phyloP scores from a whole-genome alignment of 441 rosid species.

The Mallotus japonicus region DNA sequence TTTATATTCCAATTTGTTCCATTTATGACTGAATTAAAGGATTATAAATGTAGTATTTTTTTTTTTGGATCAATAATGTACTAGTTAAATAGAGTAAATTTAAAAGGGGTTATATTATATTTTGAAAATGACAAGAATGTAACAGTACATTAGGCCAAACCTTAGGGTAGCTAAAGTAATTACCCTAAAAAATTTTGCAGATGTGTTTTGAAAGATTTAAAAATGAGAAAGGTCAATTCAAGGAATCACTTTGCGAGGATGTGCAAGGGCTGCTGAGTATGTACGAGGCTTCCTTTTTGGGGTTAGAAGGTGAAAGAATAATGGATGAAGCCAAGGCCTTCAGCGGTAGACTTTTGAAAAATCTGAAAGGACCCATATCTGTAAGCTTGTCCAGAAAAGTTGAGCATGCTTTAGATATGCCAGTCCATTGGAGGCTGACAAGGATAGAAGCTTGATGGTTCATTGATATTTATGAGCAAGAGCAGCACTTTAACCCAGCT shows the following conservation, averaged over 20 bases:
- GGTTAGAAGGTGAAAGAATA: slow-evolving; percentile 20
- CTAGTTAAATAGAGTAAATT: too few species aligned
- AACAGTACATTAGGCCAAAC: too few species aligned
- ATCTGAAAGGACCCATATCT: not conserved
- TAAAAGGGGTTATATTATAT: too few species aligned
- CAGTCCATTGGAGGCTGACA: slow-evolving; percentile 25
- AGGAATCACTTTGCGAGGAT: slow-evolving; percentile 1
- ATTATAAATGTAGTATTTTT: too few species aligned
- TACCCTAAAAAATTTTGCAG: not conserved
- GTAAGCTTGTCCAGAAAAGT: not conserved
- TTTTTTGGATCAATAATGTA: too few species aligned
- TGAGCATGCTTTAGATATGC: slow-evolving; percentile 27
- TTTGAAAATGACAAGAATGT: too few species aligned
- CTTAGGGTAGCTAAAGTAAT: too few species aligned
- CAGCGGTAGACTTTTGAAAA: not conserved
- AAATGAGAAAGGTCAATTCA: slow-evolving; percentile 14
- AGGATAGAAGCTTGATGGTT: slow-evolving; percentile 29
- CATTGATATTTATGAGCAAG: slow-evolving; percentile 17
- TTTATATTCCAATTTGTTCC: too few species aligned
- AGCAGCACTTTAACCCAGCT: slow-evolving; percentile 4
- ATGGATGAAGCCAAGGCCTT: slow-evolving; percentile 25
- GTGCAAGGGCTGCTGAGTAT: slow-evolving; percentile 18
- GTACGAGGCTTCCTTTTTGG: slow-evolving; percentile 25
- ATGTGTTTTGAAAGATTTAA: slow-evolving; percentile 20
- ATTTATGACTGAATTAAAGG: too few species aligned